Percentiles rank a stretch among this genome's conserved stretches.
Evolutionary conservation across 108 stramenopile genomes (phyloP).

Genomic region (Pseudonitzschia delicatissima): DNA sequence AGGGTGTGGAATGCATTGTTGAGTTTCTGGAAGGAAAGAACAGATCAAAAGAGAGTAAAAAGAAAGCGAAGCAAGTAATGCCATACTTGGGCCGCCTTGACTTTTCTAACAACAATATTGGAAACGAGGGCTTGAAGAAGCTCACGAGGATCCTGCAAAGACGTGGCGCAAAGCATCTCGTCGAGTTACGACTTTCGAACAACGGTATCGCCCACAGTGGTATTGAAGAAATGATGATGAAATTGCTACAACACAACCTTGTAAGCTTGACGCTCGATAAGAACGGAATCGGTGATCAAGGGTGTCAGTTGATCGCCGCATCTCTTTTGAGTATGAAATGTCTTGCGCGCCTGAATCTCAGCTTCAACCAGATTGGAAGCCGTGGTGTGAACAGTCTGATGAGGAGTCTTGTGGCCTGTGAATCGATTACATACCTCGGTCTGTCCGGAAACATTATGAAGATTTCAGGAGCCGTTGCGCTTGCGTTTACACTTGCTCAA

Average conservation of each 20-base stretch:
- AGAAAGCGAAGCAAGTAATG: constrained; percentile 41
- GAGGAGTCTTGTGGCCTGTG: constrained; percentile 76
- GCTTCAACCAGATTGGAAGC: constrained; percentile 86
- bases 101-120: constrained; percentile 79
- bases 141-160: constrained; percentile 67
- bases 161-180: constrained; percentile 49
- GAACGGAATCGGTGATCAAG: constrained; percentile 84
- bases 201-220: constrained; percentile 69
- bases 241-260: constrained; percentile 75
- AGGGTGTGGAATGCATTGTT: constrained; percentile 55
- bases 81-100: constrained; percentile 74
- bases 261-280: constrained; percentile 78
- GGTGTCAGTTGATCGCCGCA: constrained; percentile 87
- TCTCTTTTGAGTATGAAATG: constrained; percentile 73
- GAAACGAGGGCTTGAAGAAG: constrained; percentile 72
- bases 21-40: constrained; percentile 66
- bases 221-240: constrained; percentile 86
- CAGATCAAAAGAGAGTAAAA: neutral
- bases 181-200: constrained; percentile 65
- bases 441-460: constrained; percentile 82
- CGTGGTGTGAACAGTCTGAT: constrained; percentile 82
- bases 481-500: constrained; percentile 77
- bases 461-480: constrained; percentile 84
- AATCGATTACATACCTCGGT: constrained; percentile 76
- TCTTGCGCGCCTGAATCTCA: constrained; percentile 65